Conservation (phyloP, 345 rosid genomes). For the Salix udensis region DNA sequence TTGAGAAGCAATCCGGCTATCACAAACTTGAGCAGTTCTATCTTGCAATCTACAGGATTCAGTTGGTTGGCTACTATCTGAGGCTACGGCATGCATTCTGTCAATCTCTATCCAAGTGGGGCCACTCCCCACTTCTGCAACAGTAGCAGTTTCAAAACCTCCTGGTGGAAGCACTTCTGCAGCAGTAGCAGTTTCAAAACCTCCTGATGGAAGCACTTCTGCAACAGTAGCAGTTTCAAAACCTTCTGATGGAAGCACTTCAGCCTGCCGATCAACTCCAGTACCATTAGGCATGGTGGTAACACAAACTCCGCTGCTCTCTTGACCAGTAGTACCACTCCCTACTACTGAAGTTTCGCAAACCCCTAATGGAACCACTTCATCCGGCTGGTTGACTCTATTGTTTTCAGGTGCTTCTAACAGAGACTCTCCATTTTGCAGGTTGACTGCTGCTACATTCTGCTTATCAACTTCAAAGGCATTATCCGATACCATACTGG, state of each 20-base stretch:
- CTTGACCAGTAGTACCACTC: conserved; percentile 1
- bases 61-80: conserved; percentile 4
- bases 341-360: conserved; percentile 2
- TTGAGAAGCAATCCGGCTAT: conserved; percentile 21
- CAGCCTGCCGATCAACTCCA: conserved; percentile 9
- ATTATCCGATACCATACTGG: background rate
- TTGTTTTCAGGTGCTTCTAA: background rate
- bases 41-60: conserved; percentile 30
- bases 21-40: conserved; percentile 26
- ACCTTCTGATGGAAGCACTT: background rate
- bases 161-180: background rate
- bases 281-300: background rate
- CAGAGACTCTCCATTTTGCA: background rate
- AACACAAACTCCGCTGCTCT: conserved; percentile 8
- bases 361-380: background rate
- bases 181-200: background rate
- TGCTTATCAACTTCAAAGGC: background rate
- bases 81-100: background rate
- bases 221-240: background rate
- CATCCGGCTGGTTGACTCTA: background rate
- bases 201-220: background rate
- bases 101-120: background rate
- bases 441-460: background rate
- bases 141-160: background rate
- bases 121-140: background rate